Conservation (phyloP, 352 stramenopile species). For the Phytopythium kandeliae region DNA sequence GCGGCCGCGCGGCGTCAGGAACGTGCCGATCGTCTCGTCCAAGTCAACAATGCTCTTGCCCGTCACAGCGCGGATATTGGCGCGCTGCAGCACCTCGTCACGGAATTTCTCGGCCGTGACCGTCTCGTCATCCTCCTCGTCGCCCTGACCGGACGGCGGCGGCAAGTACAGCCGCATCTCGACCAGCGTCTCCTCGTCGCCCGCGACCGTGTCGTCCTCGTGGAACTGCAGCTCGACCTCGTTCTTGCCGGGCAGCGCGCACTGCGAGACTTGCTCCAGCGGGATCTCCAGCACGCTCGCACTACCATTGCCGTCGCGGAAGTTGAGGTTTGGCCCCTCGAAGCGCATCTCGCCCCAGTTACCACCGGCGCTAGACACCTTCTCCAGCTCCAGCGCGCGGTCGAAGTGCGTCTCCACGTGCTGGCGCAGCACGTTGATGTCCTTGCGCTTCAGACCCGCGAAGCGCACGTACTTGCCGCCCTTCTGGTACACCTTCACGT, state of each 20-base stretch:
- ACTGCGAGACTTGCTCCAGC: constrained; percentile 76
- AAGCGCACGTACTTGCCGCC: constrained; percentile 84
- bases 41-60: constrained; percentile 97
- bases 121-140: constrained; percentile 34
- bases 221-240: constrained; percentile 99
- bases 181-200: constrained; percentile 91
- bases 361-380: constrained; percentile 79
- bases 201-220: constrained; percentile 96
- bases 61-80: constrained; percentile 89
- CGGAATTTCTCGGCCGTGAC: constrained; percentile 74
- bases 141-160: constrained; percentile 22
- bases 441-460: constrained; percentile 61
- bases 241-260: constrained; percentile 94
- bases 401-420: constrained; percentile 84
- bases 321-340: constrained; percentile 84
- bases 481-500: constrained; percentile 84
- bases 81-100: constrained; percentile 78
- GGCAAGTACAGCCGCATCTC: constrained; percentile 97
- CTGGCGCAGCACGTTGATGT: constrained; percentile 52
- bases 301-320: constrained; percentile 52
- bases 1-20: constrained; percentile 96
- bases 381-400: constrained; percentile 87
- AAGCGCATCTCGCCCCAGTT: constrained; percentile 96
- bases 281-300: constrained; percentile 72
- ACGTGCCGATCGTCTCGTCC: constrained; percentile 95